Evolutionary conservation across 768 basidiomycete genomes (phyloP).

Genomic region (Lactifluus pinguis): DNA sequence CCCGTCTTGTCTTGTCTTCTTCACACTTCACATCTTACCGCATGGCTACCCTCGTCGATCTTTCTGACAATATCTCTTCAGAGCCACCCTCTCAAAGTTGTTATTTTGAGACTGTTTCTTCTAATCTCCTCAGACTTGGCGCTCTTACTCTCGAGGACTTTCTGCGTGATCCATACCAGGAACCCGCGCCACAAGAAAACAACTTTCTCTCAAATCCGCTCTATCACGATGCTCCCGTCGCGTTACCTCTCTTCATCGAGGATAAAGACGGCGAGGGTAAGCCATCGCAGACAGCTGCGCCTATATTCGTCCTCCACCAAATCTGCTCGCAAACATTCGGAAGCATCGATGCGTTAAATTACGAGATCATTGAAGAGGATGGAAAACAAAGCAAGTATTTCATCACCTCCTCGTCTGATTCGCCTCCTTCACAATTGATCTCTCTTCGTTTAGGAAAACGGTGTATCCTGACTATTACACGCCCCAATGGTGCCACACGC

Average conservation of each 20-base stretch:
- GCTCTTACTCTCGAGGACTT: slow-evolving; percentile 16
- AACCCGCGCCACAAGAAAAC: slow-evolving; percentile 1
- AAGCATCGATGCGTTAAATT: slow-evolving; percentile 19
- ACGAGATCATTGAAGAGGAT: slow-evolving; percentile 18
- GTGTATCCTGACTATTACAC: slow-evolving; percentile 53
- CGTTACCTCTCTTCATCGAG: neutral
- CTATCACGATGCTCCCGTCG: slow-evolving; percentile 5
- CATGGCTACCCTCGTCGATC: neutral
- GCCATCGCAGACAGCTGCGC: neutral
- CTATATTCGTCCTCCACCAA: slow-evolving; percentile 20
- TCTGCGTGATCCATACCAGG: slow-evolving; percentile 11
- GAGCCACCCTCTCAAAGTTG: neutral
- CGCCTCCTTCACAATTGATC: neutral
- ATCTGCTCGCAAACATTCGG: slow-evolving; percentile 23
- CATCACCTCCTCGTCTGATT: neutral
- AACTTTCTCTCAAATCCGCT: slow-evolving; percentile 9
- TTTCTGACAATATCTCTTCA: neutral
- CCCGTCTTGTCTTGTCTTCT: neutral
- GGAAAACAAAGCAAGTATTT: slow-evolving; percentile 12
- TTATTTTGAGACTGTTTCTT: slow-evolving; percentile 8
- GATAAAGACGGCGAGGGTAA: slow-evolving; percentile 4
- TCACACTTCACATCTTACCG: no score
- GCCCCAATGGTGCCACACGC: slow-evolving; percentile 41
- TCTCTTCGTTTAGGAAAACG: slow-evolving; percentile 37
- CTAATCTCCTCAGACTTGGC: slow-evolving; percentile 16